A percentile compares a stretch with the other conserved stretches of the same genome.
These are phyloP conservation scores for Saccharomyces hybrid DNA, from an alignment of 1,139 yeast species.

Conservation along the genomic window DNA sequence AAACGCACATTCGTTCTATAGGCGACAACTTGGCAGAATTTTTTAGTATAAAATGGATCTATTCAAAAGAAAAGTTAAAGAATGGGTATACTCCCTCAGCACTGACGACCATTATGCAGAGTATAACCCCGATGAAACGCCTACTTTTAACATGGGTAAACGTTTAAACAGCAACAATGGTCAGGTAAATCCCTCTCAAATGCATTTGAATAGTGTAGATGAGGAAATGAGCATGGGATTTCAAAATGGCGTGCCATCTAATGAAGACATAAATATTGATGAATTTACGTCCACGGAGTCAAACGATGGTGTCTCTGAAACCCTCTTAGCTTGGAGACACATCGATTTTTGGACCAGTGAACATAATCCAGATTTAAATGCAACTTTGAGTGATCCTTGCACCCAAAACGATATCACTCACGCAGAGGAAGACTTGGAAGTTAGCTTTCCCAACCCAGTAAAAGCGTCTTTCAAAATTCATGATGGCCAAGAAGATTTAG, in stretches of 20 bases:
- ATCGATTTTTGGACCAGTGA: slow-evolving; percentile 54
- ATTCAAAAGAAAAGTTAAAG: slow-evolving; percentile 39
- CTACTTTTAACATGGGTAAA: slow-evolving; percentile 23
- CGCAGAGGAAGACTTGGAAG: slow-evolving; percentile 56
- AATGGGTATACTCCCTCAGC: slow-evolving; percentile 56
- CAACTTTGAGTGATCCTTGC: slow-evolving; percentile 55
- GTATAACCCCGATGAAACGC: slow-evolving; percentile 41
- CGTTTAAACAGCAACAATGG: slow-evolving; percentile 6
- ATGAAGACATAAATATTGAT: slow-evolving; percentile 15
- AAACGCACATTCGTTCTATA: neutral
- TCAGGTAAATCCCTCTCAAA: slow-evolving; percentile 9
- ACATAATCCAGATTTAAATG: slow-evolving; percentile 48
- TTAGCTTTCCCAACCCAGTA: slow-evolving; percentile 53
- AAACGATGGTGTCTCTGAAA: slow-evolving; percentile 56
- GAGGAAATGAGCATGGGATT: slow-evolving; percentile 7
- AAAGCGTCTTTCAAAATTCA: slow-evolving; percentile 53
- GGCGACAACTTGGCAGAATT: neutral
- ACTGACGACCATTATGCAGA: slow-evolving; percentile 67
- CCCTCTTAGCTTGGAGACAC: slow-evolving; percentile 61
- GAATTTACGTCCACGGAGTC: slow-evolving; percentile 13
- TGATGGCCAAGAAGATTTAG: slow-evolving; percentile 59
- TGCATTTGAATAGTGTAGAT: slow-evolving; percentile 13
- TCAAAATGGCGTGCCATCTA: neutral
- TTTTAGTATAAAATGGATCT: slow-evolving; percentile 24
- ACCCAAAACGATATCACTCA: slow-evolving; percentile 54